Base-by-base conservation (phyloP, 257 asterid species). In the Henckelia pumila region DNA sequence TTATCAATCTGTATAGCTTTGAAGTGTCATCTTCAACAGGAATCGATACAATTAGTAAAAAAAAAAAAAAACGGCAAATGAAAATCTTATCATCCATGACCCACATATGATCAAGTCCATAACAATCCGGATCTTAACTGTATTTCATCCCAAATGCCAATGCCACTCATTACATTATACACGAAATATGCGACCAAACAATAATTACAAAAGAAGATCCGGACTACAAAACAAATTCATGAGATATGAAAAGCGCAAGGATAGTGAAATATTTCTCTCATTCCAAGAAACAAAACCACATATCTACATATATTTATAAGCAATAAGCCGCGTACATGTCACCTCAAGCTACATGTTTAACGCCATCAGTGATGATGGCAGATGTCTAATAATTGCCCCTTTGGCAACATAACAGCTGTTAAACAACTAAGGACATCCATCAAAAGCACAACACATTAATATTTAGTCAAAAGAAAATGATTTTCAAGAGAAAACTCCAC, bases 341-440 rank as follows among this genome's bases (percentile, higher is more conserved):
- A 77, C 74, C 68, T 67, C 64, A 72, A 69, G 65, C 40, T 64
- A 67, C 78, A 73, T 59, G 77, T 74, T 64, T 55, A 74, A 52
- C 69, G 29, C 52, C 49, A 61, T 64, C 68, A 21, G 28, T 37
- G 55, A 57, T 60, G 57, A 26, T 24, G 53, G 37, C 74, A 62
- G 23, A 58, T 55, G 61, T 71, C 66, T 71, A 73, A 68, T 49
- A 69, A 5, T 71, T 62, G 56, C 70, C 44, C 71, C 77, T 64
- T 62, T 26, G 63, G 73, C 61, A 28, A 67, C 63, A 67, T 63
- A 53, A 59, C 78, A 68, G 55, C 61, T 72, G 62, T 70, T 68
- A 78, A 67, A 77, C 24, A 70, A 59, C 67, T 64, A 74, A 56
- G 64, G 63, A 71, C 80, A 79, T 67, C 73, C 77, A 70, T 61